These are phyloP conservation scores for Coemansia sp. DNA, from an alignment of 192 early-diverging fungal genomes.

Conservation along the genomic window DNA sequence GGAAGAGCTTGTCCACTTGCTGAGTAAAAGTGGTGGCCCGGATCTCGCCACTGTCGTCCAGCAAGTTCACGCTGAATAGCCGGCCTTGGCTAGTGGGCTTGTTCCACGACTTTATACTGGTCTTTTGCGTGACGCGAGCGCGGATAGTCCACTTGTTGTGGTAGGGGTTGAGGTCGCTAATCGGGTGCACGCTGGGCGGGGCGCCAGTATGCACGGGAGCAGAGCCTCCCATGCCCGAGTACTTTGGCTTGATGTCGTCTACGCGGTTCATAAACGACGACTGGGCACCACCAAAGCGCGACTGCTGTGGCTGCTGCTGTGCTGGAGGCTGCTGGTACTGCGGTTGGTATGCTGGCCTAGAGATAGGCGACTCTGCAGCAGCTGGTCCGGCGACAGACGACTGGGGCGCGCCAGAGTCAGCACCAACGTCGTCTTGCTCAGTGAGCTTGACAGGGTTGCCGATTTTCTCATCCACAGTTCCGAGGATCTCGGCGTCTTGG, in stretches of 20 bases:
- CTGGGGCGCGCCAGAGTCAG: neutral
- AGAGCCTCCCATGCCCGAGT: conserved; percentile 13
- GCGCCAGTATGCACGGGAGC: conserved; percentile 51
- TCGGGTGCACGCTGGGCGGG: conserved; percentile 53
- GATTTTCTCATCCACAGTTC: conserved; percentile 34
- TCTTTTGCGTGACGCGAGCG: conserved; percentile 86
- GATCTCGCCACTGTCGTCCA: conserved; percentile 93
- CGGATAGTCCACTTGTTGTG: conserved; percentile 96
- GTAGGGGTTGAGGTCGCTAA: conserved; percentile 84
- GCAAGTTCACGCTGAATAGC: conserved; percentile 86
- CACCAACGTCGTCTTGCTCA: neutral
- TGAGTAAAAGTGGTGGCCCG: conserved; percentile 94
- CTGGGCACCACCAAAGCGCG: conserved; percentile 3
- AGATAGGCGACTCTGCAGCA: conserved; percentile 7
- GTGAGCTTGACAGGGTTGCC: conserved; percentile 17
- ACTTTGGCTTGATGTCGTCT: conserved; percentile 30
- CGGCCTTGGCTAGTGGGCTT: conserved; percentile 80
- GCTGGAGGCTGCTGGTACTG: conserved; percentile 31
- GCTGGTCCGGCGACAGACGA: conserved; percentile 9
- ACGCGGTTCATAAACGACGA: conserved; percentile 52
- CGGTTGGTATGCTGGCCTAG: conserved; percentile 18
- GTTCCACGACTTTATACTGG: conserved; percentile 78
- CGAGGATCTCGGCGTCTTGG: conserved; percentile 42
- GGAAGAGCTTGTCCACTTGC: conserved; percentile 76
- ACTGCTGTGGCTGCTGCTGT: conserved; percentile 24